Base-by-base conservation (phyloP, 1,139 yeast genomes). In the Entelexis sorbosivorans region DNA sequence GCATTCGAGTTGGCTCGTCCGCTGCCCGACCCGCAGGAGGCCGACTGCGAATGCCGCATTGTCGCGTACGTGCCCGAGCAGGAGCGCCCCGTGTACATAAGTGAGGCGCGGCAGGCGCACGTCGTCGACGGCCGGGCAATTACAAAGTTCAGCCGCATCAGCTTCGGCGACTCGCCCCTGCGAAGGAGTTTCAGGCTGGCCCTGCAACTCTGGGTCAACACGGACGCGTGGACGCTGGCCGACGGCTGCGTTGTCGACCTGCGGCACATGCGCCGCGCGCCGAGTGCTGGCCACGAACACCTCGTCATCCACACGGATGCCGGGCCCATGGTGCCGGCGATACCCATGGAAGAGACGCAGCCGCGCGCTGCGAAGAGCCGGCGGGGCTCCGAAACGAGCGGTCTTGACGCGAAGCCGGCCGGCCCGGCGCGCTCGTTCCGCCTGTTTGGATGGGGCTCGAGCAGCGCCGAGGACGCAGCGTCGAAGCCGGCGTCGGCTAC, bases 81-180 rank as follows among this genome's bases (percentile, higher is more conserved):
- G 16, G 60, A 62, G 7, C 59, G 58, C 8, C 73, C 74, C 0
- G 66, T 73, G 42, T 72, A 72, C 49, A 64, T 73, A 5, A 72
- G 76, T 54, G 73, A 74, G 54, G 60, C 65, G 10, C 62, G 63
- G 13, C 20, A n/a, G n/a, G 34, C 38, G 9, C 10, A 22, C 14
- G 17, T 22, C 9, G 20, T 3, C 6, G 45, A 16, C 13, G 22
- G 7, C 22, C 7, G 20, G 16, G 24, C 42, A 16, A 24, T 35
- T 34, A 34, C 22, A 4, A 42, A 32, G 22, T 42, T 47, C 20
- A 44, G 44, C 20, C 22, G 33, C 2, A 45, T 52, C 2, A 47
- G 50, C 13, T 45, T 55, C 45, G 22, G n/a, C 17, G 24, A 17
- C 22, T 44, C 50, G 5, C 24, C 46, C 9, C 31, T 14, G 19